Evolutionary conservation across 2,329 filamentous ascomycete species (phyloP).

Genomic region (Neodidymelliopsis sp.): DNA sequence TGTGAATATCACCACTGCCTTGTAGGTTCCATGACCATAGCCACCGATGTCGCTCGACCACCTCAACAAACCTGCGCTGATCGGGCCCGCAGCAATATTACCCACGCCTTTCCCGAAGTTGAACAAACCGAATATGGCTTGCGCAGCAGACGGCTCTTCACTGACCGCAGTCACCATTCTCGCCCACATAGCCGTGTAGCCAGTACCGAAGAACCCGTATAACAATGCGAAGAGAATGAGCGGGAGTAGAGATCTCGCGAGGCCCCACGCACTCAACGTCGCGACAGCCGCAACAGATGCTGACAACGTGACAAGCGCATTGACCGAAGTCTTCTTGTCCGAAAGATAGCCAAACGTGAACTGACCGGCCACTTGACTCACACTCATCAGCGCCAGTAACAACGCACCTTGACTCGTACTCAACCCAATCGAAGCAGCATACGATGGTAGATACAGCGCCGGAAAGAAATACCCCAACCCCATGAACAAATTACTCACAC

Average conservation of each 20-base stretch:
- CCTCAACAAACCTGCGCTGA: conserved; percentile 51
- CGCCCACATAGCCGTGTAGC: conserved; percentile 50
- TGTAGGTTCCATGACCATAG: conserved; percentile 24
- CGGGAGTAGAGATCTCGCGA: conserved; percentile 46
- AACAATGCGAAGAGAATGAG: conserved; percentile 49
- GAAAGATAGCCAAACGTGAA: conserved; percentile 46
- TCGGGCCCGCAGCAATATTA: conserved; percentile 56
- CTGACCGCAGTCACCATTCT: conserved; percentile 51
- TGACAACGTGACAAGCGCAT: conserved; percentile 40
- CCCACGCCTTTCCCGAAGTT: conserved; percentile 57
- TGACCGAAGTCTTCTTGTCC: conserved; percentile 46
- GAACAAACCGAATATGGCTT: conserved; percentile 55
- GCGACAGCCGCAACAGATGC: conserved; percentile 37
- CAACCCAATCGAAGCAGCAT: conserved; percentile 33
- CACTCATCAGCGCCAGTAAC: conserved; percentile 46
- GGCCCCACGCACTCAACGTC: conserved; percentile 52
- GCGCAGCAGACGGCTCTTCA: conserved; percentile 34
- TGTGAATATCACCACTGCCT: conserved; percentile 24
- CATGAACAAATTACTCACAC: conserved; percentile 48
- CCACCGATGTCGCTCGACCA: conserved; percentile 5
- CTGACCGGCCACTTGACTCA: conserved; percentile 41
- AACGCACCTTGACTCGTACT: conserved; percentile 35
- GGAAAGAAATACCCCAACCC: conserved; percentile 52
- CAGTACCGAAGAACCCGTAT: conserved; percentile 51
- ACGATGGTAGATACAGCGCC: conserved; percentile 47